A percentile compares a stretch with the other conserved stretches of the same genome.
phyloP scores from a whole-genome alignment of 345 rosid species.

The Boechera stricta region DNA sequence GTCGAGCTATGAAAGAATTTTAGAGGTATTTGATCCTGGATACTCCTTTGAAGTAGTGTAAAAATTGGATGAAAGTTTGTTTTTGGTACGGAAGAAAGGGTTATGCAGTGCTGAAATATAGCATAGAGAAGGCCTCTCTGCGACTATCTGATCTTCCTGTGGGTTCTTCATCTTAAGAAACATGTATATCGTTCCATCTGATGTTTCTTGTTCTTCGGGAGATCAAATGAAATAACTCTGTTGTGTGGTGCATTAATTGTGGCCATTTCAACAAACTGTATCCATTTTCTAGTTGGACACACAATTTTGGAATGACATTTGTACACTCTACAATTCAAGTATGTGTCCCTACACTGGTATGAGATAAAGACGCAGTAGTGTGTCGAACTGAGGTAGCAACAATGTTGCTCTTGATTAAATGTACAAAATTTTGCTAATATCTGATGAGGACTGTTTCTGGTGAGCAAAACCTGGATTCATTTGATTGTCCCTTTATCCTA shows the following conservation, averaged over 20 bases:
- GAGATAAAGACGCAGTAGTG: constrained; percentile 8
- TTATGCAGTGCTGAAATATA: background rate
- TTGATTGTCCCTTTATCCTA: constrained; percentile 54
- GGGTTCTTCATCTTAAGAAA: background rate
- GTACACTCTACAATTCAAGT: constrained; percentile 4
- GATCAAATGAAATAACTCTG: constrained; percentile 8
- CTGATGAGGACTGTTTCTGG: constrained; percentile 34
- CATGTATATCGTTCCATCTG: background rate
- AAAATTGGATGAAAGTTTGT: background rate
- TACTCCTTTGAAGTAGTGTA: constrained; percentile 26
- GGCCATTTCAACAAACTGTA: background rate
- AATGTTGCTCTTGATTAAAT: background rate
- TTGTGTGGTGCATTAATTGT: constrained; percentile 6
- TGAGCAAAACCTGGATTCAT: constrained; percentile 63
- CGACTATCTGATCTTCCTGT: constrained; percentile 6
- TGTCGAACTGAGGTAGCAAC: constrained; percentile 3
- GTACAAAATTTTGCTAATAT: constrained; percentile 33
- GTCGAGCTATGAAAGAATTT: constrained; percentile 5
- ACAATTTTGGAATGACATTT: constrained; percentile 1
- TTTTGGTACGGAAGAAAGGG: background rate
- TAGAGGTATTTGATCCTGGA: constrained; percentile 31
- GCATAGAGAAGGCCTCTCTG: constrained; percentile 7
- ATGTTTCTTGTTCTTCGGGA: constrained; percentile 23
- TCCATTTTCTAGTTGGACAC: constrained; percentile 9
- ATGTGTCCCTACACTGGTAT: background rate